Evolutionary conservation across 352 stramenopile genomes (phyloP).

Genomic region (Pythium oligandrum): DNA sequence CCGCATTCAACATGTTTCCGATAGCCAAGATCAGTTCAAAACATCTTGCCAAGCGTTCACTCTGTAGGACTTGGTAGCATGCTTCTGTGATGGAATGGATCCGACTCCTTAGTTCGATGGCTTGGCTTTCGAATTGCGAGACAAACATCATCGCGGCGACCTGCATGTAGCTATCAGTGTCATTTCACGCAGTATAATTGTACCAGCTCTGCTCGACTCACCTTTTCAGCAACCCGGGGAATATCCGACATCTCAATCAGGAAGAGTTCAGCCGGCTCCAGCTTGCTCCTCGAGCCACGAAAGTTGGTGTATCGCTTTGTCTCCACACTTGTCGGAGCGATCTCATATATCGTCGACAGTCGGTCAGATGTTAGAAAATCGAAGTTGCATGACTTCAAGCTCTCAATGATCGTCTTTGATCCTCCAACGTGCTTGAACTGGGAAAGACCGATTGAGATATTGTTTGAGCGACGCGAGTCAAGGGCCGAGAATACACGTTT

Average conservation of each 20-base stretch:
- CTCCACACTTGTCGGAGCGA: constrained; percentile 57
- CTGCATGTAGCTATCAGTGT: constrained; percentile 19
- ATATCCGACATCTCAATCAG: constrained; percentile 72
- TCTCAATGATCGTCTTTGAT: constrained; percentile 37
- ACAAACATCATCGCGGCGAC: constrained; percentile 68
- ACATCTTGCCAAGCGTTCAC: constrained; percentile 63
- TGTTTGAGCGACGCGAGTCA: constrained; percentile 73
- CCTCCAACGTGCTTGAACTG: constrained; percentile 65
- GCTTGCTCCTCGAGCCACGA: constrained; percentile 32
- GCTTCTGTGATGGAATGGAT: constrained; percentile 49
- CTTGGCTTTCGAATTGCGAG: constrained; percentile 55
- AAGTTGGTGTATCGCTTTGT: constrained; percentile 72
- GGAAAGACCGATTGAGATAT: constrained; percentile 75
- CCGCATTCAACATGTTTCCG: constrained; percentile 71
- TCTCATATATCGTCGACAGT: constrained; percentile 59
- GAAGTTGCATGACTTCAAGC: constrained; percentile 47
- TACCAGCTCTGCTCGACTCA: constrained; percentile 7
- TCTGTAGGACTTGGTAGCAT: constrained; percentile 60
- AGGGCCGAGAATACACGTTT: constrained; percentile 44
- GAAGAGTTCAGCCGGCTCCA: constrained; percentile 62
- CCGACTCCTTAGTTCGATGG: constrained; percentile 37
- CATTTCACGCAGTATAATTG: neutral
- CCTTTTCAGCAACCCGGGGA: constrained; percentile 65
- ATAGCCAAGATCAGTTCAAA: constrained; percentile 76
- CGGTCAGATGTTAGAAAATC: constrained; percentile 55